Percentiles rank a stretch among this genome's conserved stretches.
Evolutionary conservation across 805 yeast species (phyloP).

Genomic region (Hanseniaspora singularis): DNA sequence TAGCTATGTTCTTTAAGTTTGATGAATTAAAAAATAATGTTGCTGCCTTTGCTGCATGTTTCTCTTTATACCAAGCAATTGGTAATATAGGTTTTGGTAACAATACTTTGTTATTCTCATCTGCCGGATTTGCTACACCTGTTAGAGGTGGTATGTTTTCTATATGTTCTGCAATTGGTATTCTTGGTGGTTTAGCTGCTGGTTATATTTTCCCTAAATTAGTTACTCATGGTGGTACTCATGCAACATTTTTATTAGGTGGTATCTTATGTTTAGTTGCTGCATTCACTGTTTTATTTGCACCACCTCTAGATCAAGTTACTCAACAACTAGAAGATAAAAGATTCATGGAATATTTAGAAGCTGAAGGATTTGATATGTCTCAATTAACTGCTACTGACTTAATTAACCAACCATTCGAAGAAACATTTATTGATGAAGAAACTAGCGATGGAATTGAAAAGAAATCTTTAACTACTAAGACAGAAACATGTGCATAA

Average conservation of each 20-base stretch:
- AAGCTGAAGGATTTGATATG: constrained; percentile 57
- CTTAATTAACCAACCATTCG: not conserved
- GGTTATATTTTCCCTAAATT: constrained; percentile 80
- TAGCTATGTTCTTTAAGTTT: constrained; percentile 66
- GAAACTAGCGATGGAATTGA: not conserved
- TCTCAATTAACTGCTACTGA: not conserved
- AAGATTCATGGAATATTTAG: constrained; percentile 55
- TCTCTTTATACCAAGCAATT: constrained; percentile 73
- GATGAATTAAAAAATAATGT: constrained; percentile 43
- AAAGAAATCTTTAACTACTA: not conserved
- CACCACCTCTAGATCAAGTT: constrained; percentile 71
- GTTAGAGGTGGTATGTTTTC: constrained; percentile 87
- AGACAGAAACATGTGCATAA: too few species aligned
- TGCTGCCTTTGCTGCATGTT: constrained; percentile 73
- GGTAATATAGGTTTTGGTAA: constrained; percentile 89
- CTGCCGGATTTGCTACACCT: constrained; percentile 77
- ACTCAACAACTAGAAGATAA: constrained; percentile 70
- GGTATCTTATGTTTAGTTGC: constrained; percentile 50
- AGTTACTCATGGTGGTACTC: constrained; percentile 48
- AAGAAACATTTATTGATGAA: not conserved
- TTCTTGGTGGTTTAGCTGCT: constrained; percentile 86
- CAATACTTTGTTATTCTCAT: constrained; percentile 75
- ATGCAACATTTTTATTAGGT: constrained; percentile 25
- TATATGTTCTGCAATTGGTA: constrained; percentile 83
- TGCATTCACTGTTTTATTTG: constrained; percentile 29